Percentiles rank a stretch among this genome's conserved stretches.
These are phyloP conservation scores for Juncus inflexus DNA, from an alignment of 176 grass and related monocot genomes.

Conservation along the genomic window DNA sequence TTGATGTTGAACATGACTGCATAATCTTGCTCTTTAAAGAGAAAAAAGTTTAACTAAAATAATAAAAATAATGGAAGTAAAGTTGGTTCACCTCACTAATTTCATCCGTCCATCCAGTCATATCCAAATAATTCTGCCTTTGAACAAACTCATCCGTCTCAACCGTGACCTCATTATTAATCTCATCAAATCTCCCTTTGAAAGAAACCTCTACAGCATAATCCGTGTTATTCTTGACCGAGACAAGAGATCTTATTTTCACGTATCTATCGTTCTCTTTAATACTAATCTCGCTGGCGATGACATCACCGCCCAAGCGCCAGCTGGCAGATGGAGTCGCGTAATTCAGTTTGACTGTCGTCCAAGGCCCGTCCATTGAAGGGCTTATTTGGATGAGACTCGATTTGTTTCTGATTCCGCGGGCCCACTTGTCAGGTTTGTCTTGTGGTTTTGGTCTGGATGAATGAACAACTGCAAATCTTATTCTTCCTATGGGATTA, in stretches of 20 bases:
- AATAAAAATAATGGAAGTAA: no score
- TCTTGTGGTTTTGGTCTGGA: slow-evolving; percentile 39
- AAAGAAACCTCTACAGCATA: slow-evolving; percentile 56
- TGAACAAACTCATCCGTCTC: slow-evolving; percentile 44
- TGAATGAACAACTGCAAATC: slow-evolving; percentile 68
- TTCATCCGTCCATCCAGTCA: slow-evolving; percentile 36
- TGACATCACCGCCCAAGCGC: slow-evolving; percentile 84
- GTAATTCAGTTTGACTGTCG: slow-evolving; percentile 90
- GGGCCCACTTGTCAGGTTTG: slow-evolving; percentile 13
- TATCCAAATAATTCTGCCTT: slow-evolving; percentile 29
- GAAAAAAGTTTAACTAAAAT: no score
- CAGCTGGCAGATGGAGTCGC: slow-evolving; percentile 81
- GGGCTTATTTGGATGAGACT: slow-evolving; percentile 93
- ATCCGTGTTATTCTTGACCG: slow-evolving; percentile 71
- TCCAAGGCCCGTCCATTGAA: slow-evolving; percentile 92
- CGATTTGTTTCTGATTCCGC: slow-evolving; percentile 37
- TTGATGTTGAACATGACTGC: no score
- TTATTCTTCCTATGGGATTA: slow-evolving; percentile 69
- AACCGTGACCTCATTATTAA: slow-evolving; percentile 30
- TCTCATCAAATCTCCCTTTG: slow-evolving; percentile 47
- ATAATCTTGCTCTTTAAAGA: no score
- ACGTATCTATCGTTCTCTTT: slow-evolving; percentile 81
- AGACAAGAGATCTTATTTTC: slow-evolving; percentile 82
- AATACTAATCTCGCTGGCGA: slow-evolving; percentile 84
- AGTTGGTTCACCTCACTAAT: neutral